Percentiles rank a stretch among this genome's conserved stretches.
Evolutionary conservation across 352 stramenopile species (phyloP).

Genomic region (Phytophthora podocarpi): DNA sequence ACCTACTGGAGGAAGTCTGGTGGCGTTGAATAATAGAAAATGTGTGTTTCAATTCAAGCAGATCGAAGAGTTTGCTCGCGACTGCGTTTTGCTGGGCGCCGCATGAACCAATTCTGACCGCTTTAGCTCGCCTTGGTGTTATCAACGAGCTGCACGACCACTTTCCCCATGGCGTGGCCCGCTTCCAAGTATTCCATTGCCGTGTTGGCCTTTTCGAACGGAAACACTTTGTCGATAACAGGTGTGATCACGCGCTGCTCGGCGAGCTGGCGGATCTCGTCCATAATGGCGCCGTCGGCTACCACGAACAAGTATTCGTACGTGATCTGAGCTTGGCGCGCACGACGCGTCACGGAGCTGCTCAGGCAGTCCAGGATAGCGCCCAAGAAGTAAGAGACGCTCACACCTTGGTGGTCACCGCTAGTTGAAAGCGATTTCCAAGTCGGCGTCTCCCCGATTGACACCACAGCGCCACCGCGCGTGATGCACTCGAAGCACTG

Average conservation of each 20-base stretch:
- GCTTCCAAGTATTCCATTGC: conserved; percentile 72
- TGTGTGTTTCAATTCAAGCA: background rate
- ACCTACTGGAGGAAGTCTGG: background rate
- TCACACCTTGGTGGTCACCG: conserved; percentile 38
- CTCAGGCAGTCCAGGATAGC: conserved; percentile 64
- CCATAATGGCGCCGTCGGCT: conserved; percentile 46
- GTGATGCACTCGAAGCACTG: conserved; percentile 73
- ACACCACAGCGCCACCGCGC: conserved; percentile 55
- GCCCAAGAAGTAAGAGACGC: conserved; percentile 53
- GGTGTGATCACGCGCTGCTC: conserved; percentile 50
- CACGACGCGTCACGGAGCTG: conserved; percentile 57
- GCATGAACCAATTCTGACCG: background rate
- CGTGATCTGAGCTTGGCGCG: conserved; percentile 49
- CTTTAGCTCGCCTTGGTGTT: conserved; percentile 18
- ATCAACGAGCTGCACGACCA: conserved; percentile 63
- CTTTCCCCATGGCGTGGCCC: conserved; percentile 64
- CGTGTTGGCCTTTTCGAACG: conserved; percentile 66
- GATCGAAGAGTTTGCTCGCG: background rate
- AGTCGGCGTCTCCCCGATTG: conserved; percentile 64
- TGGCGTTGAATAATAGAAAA: conserved; percentile 20
- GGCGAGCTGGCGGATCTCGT: conserved; percentile 55
- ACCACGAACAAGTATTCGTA: conserved; percentile 66
- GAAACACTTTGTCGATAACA: conserved; percentile 73
- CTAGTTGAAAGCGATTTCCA: conserved; percentile 35
- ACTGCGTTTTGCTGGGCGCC: too few species aligned